Conservation (phyloP, 345 rosid genomes). For the Arabidopsis thaliana region TAIR10.1 NC_003074.8:21698501-21699000, state of each 20-base stretch:
- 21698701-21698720: slow-evolving; percentile 66
- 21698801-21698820: slow-evolving; percentile 74
- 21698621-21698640: slow-evolving; percentile 52
- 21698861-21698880: slow-evolving; percentile 14
- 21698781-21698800: slow-evolving; percentile 89
- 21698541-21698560: slow-evolving; percentile 62
- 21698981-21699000: slow-evolving; percentile 16
- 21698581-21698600: slow-evolving; percentile 59
- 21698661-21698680: slow-evolving; percentile 57
- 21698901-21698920: slow-evolving; percentile 45
- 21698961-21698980: slow-evolving; percentile 37
- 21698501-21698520: slow-evolving; percentile 92
- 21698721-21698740: slow-evolving; percentile 95
- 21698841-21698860: slow-evolving; percentile 80
- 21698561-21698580: slow-evolving; percentile 53
- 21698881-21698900: slow-evolving; percentile 1
- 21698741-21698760: slow-evolving; percentile 85
- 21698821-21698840: slow-evolving; percentile 52
- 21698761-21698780: slow-evolving; percentile 86
- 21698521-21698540: slow-evolving; percentile 94
- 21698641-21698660: slow-evolving; percentile 58
- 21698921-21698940: neutral
- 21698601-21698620: slow-evolving; percentile 54
- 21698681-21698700: slow-evolving; percentile 62
- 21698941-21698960: neutral